A percentile compares a stretch with the other conserved stretches of the same genome.
phyloP scores from a whole-genome alignment of 148 eudicot genomes.

The Vaccinium corymbosum region DNA sequence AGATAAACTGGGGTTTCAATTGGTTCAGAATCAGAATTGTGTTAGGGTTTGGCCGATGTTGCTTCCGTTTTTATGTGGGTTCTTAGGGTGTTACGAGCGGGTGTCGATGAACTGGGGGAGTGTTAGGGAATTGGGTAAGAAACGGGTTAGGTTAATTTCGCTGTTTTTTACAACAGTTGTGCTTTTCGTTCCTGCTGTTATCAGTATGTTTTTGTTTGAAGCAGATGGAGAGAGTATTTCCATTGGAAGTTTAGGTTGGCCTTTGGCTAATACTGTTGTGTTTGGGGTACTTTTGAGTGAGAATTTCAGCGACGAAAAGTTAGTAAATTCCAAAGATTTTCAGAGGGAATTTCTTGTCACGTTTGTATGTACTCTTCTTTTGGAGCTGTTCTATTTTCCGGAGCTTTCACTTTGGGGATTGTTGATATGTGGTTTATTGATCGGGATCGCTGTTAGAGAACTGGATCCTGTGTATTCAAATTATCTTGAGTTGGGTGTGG shows the following conservation, averaged over 20 bases:
- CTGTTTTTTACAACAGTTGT: slow-evolving; percentile 68
- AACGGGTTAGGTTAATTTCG: slow-evolving; percentile 61
- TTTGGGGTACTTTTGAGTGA: slow-evolving; percentile 95
- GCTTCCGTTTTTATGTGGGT: slow-evolving; percentile 85
- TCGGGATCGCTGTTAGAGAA: slow-evolving; percentile 69
- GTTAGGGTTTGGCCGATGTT: slow-evolving; percentile 83
- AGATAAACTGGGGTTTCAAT: slow-evolving; percentile 37
- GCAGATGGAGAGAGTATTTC: slow-evolving; percentile 75
- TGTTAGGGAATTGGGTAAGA: slow-evolving; percentile 59
- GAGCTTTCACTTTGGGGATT: slow-evolving; percentile 97
- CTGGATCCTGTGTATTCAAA: slow-evolving; percentile 41
- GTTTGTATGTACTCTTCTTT: slow-evolving; percentile 62
- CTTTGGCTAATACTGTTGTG: slow-evolving; percentile 79
- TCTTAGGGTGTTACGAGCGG: slow-evolving; percentile 75
- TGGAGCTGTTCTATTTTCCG: slow-evolving; percentile 84
- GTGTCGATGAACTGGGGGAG: slow-evolving; percentile 56
- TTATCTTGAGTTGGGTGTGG: slow-evolving; percentile 67
- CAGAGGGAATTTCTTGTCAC: slow-evolving; percentile 80
- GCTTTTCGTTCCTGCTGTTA: slow-evolving; percentile 74
- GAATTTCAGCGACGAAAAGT: slow-evolving; percentile 66
- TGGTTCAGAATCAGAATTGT: slow-evolving; percentile 54
- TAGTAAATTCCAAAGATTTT: slow-evolving; percentile 51
- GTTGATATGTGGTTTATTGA: slow-evolving; percentile 67
- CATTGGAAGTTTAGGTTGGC: slow-evolving; percentile 67
- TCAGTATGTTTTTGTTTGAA: slow-evolving; percentile 80